These are phyloP conservation scores for Debaryomyces udenii DNA, from an alignment of 1,139 yeast genomes.

Conservation along the genomic window DNA sequence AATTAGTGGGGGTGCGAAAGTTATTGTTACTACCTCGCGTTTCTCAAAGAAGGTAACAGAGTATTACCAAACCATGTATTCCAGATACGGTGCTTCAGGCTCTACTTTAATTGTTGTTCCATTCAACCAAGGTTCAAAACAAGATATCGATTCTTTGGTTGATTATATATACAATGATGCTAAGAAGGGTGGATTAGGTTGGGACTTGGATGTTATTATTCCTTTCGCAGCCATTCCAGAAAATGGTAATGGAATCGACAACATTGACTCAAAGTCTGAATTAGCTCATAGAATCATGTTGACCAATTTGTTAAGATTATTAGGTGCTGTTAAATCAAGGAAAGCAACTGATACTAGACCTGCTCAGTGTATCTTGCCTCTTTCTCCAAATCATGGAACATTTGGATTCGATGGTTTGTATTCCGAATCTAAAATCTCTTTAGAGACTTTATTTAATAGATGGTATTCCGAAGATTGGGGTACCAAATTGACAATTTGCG, in stretches of 20 bases:
- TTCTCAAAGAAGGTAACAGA: conserved; percentile 94
- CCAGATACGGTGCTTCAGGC: conserved; percentile 90
- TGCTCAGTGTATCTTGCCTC: conserved; percentile 93
- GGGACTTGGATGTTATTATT: conserved; percentile 95
- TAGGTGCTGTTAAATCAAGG: conserved; percentile 86
- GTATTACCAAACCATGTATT: conserved; percentile 90
- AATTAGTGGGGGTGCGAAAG: conserved; percentile 97
- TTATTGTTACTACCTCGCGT: conserved; percentile 92
- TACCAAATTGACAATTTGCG: conserved; percentile 90
- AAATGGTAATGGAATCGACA: conserved; percentile 93
- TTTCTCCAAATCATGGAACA: conserved; percentile 98
- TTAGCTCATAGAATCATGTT: conserved; percentile 98
- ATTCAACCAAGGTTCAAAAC: conserved; percentile 95
- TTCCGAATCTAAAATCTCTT: conserved; percentile 93
- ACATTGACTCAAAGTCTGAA: conserved; percentile 92
- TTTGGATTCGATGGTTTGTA: conserved; percentile 97
- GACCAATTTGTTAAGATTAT: conserved; percentile 87
- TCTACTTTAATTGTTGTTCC: conserved; percentile 94
- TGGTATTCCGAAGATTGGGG: conserved; percentile 99
- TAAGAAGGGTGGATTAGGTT: conserved; percentile 90
- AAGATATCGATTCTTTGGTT: conserved; percentile 85
- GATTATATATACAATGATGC: conserved; percentile 81
- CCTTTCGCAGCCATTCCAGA: conserved; percentile 99
- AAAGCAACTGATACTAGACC: conserved; percentile 94
- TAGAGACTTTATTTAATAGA: conserved; percentile 96